Conservation (phyloP, 1,284 basidiomycete genomes). For the Boletellus deceptivus region DNA sequence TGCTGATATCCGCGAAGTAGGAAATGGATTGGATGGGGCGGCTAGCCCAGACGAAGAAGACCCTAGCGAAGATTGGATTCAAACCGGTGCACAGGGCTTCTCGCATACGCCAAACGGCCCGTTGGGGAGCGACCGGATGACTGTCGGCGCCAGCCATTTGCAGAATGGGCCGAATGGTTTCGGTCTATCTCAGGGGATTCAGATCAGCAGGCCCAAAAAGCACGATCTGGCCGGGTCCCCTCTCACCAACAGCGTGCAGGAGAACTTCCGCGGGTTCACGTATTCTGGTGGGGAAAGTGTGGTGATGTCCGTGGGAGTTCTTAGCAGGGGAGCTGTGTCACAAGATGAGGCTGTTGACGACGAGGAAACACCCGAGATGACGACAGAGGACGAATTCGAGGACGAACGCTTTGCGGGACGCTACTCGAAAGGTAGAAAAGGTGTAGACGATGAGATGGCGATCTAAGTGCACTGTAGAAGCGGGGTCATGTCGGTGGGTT, state of each 20-base stretch:
- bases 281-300: constrained; percentile 82
- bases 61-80: constrained; percentile 67
- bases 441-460: constrained; percentile 45
- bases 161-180: constrained; percentile 18
- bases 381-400: constrained; percentile 67
- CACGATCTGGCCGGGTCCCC: constrained; percentile 56
- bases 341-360: constrained; percentile 46
- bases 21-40: constrained; percentile 54
- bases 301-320: constrained; percentile 38
- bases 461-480: constrained; percentile 16
- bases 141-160: constrained; percentile 10
- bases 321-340: constrained; percentile 40
- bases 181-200: constrained; percentile 45
- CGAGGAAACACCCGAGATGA: constrained; percentile 46
- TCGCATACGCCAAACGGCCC: constrained; percentile 73
- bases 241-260: constrained; percentile 87
- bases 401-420: constrained; percentile 59
- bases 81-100: constrained; percentile 37
- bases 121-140: constrained; percentile 56
- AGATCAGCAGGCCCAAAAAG: constrained; percentile 52
- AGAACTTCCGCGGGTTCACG: constrained; percentile 92
- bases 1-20: constrained; percentile 74
- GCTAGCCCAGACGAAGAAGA: constrained; percentile 65
- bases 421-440: constrained; percentile 56
- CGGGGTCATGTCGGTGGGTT: constrained; percentile 8